Base-by-base conservation (phyloP, 257 asterid species). In the Solanum etuberosum region DNA sequence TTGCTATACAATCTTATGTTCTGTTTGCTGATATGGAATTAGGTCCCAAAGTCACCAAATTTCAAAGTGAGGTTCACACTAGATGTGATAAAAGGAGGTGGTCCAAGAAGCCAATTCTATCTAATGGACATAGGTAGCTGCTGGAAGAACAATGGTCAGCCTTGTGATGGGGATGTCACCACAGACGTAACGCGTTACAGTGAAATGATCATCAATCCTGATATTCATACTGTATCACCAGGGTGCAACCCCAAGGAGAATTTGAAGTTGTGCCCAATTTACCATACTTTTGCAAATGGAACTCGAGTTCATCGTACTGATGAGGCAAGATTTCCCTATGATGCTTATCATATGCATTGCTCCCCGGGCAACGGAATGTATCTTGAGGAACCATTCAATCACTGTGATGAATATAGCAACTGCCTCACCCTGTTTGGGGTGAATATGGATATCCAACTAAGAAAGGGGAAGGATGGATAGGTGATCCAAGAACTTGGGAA, bases 81-180 rank as follows among this genome's bases (percentile, higher is more conserved):
- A 86, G 92, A 94, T 74, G 94, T 95, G 83, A 94, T 83, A 35
- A 88, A 77, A 61, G 98, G 98, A 2, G 98, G 97, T 31, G 97
- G 98, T 32, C 93, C 92, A 27, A 86, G 78, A 35, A 93, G 96
- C 93, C 98, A 95, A 83, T 94, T 95, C 88, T 95, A 95, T 94
- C 85, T 94, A 32, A 87, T 95, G 93, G 98, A 95, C 92, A 93
- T 95, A 18, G 98, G 98, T 7, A 92, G 98, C 90, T 94, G 98
- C 89, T 96, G 98, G 98, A 96, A 96, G 92, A 96, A 96, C 96
- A 91, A 92, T 7, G 98, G 98, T 21, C 81, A 82, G 65, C 92
- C 95, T 9, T 95, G 98, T 32, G 88, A 93, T 32, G 98, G 98
- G 1, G 88, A 96, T 54, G 98, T 91, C 21, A 94, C 94, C 25